These are phyloP conservation scores for Udeniomyces megalosporus DNA, from an alignment of 768 basidiomycete species.

Conservation along the genomic window DNA sequence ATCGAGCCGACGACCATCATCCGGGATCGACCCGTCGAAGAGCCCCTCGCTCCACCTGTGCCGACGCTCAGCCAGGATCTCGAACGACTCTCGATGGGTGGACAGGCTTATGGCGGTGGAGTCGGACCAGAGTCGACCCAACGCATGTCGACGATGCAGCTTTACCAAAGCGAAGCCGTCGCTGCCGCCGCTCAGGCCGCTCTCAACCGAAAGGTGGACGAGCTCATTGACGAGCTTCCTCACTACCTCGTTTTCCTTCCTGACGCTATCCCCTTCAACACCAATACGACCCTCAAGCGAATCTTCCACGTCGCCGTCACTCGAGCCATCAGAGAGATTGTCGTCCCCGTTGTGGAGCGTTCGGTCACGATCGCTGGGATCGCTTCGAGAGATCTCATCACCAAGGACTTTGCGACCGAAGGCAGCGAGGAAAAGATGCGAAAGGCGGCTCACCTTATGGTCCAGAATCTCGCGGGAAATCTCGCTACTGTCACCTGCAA, in stretches of 20 bases:
- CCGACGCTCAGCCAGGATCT: slow-evolving; percentile 70
- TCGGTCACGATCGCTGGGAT: slow-evolving; percentile 98
- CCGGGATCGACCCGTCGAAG: slow-evolving; percentile 49
- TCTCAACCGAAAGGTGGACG: slow-evolving; percentile 28
- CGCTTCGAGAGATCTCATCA: slow-evolving; percentile 83
- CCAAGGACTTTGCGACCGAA: slow-evolving; percentile 91
- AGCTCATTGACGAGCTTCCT: slow-evolving; percentile 38
- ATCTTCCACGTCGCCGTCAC: slow-evolving; percentile 82
- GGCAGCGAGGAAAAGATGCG: slow-evolving; percentile 77
- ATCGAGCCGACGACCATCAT: slow-evolving; percentile 72
- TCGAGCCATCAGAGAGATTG: slow-evolving; percentile 89
- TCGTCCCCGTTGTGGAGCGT: slow-evolving; percentile 90
- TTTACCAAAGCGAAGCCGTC: slow-evolving; percentile 53
- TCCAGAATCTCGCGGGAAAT: slow-evolving; percentile 88
- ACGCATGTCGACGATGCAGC: slow-evolving; percentile 30
- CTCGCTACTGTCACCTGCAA: slow-evolving; percentile 96
- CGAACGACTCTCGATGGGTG: slow-evolving; percentile 59
- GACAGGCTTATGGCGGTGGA: slow-evolving; percentile 29
- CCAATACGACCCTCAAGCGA: slow-evolving; percentile 71
- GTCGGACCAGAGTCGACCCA: slow-evolving; percentile 38
- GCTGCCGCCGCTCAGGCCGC: slow-evolving; percentile 29
- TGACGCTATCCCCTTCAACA: slow-evolving; percentile 45
- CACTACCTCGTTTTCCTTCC: slow-evolving; percentile 59
- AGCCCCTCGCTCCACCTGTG: slow-evolving; percentile 37
- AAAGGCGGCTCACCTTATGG: slow-evolving; percentile 87